Evolutionary conservation across 352 stramenopile genomes (phyloP).

Genomic region (Pythium guiyangense): DNA sequence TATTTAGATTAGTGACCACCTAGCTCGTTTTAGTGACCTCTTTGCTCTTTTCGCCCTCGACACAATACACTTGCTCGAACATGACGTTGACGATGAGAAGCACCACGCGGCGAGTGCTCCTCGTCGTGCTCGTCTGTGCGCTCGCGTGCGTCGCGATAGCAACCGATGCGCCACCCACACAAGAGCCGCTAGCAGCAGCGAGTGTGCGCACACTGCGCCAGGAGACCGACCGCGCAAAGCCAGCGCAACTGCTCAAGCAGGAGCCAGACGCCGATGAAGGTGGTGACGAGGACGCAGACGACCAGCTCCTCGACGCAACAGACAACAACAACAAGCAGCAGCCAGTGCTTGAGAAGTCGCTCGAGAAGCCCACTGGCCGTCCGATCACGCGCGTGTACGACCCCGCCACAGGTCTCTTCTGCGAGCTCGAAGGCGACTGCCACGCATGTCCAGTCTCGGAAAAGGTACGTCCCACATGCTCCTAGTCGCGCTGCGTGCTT

Average conservation of each 20-base stretch:
- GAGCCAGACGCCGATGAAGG: background rate
- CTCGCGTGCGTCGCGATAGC: background rate
- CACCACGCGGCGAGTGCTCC: background rate
- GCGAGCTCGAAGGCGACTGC: conserved; percentile 46
- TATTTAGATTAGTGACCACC: too few relatives aligned
- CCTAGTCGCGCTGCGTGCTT: too few relatives aligned
- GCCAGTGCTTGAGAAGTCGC: conserved; percentile 6
- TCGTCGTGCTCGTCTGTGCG: background rate
- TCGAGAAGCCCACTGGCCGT: conserved; percentile 22
- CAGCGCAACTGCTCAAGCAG: background rate
- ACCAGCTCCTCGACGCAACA: background rate
- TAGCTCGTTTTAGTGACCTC: too few relatives aligned
- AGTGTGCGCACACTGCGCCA: conserved; percentile 1
- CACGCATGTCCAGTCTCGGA: conserved; percentile 50
- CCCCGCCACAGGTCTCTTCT: conserved; percentile 51
- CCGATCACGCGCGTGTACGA: conserved; percentile 58
- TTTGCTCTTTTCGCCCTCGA: too few relatives aligned
- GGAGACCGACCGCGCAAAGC: background rate
- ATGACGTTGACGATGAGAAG: background rate
- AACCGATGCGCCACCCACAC: background rate
- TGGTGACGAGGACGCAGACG: background rate
- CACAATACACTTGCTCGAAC: too few relatives aligned
- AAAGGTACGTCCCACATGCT: conserved; percentile 12
- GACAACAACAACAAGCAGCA: conserved; percentile 22
- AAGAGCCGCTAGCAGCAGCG: background rate